Base-by-base conservation (phyloP, 2,329 filamentous ascomycete species). In the Elsinoe fawcettii region DNA sequence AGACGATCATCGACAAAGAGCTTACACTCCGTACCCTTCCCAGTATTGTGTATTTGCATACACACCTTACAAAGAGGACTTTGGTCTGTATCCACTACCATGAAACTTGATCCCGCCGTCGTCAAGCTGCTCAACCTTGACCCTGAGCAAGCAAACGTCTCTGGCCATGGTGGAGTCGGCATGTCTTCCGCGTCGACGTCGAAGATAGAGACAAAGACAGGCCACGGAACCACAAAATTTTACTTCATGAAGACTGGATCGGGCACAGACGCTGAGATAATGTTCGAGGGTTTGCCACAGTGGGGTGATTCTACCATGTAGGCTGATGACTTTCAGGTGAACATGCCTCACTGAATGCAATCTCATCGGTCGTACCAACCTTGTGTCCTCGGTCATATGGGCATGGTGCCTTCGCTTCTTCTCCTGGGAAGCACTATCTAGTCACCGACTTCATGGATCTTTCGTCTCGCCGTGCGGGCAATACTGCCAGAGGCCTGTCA, bases 361-460 rank as follows among this genome's bases (percentile, higher is more conserved):
- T 97, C 63, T 80, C 90, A 67, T 67, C 75, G 46, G 76, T 77
- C 12, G 86, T 93, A 0, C 87, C 90, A 1, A 80, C 80, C 30
- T 80, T 96, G 55, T 92, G 88, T 66, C 90, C 91, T 0, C 77
- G 78, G 47, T 86, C 88, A 0, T 79, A 90, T 67, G 88, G 87
- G 32, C 83, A 88, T 67, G 91, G 91, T 1, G 62, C 70, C 0
- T 73, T 85, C 8, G 70, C 75, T 9, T 70, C 74, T 1, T 66
- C 67, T 1, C 66, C 77, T 1, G 75, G 80, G 25, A 75, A 71
- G 1, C 77, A 75, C 1, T 81, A 80, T 55, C 74, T 84, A 0
- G 86, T 80, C 0, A 96, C 90, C 0, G 89, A 95, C 64, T 96
- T 91, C 67, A 76, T 96, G 0, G 80, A 92, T 56, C 77, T 91